Evolutionary conservation across 2,329 filamentous ascomycete genomes (phyloP), one percentile per base, ranked within the genome.

Genomic region (Endoconidiophora polonica): DNA sequence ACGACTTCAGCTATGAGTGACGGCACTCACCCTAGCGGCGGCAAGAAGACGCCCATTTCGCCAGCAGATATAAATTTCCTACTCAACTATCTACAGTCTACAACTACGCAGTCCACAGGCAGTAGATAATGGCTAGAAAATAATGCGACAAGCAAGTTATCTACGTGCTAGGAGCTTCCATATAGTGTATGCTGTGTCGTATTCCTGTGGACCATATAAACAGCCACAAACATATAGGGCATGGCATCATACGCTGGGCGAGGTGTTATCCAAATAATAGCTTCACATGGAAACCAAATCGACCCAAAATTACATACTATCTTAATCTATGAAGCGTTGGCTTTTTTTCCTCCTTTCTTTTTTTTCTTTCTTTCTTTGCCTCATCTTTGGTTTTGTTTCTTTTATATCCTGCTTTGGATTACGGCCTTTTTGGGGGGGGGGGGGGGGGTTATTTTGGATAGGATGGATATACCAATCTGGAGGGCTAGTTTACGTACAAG

Each of bases 41-140:
- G 67, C 16, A 74, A 69, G 54, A 67, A 73, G 58, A 69, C 70
- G 29, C 68, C 74, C 10, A 77, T 79, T 42, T 82, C 80, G 3
- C 75, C 83, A 0, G 81, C 77, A 0, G 80, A 91, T 57, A 81
- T 83, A 59, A 79, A 72, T 14, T 91, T 91, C 58, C 65, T 93
- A 59, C 68, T 91, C 47, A 81, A 76, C 7, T 91, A 86, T 60
- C 65, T 93, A 58, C 76, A 85, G 55, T 69, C 68, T 23, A 67
- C 70, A 2, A 65, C 66, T 36, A 41, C 48, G 24, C 45, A 54
- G 45, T 40, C 44, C 5, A 40, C 45, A 3, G 36, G 45, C 26
- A 45, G 22, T 54, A 44, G 45, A 29, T 43, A 41, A 41, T 43
- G 9, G 20, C 18, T 20, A 20, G 41, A 43, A 23, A 9, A 12